Base-by-base conservation (phyloP, 1,284 basidiomycete genomes). In the Ustilago xerochloae region DNA sequence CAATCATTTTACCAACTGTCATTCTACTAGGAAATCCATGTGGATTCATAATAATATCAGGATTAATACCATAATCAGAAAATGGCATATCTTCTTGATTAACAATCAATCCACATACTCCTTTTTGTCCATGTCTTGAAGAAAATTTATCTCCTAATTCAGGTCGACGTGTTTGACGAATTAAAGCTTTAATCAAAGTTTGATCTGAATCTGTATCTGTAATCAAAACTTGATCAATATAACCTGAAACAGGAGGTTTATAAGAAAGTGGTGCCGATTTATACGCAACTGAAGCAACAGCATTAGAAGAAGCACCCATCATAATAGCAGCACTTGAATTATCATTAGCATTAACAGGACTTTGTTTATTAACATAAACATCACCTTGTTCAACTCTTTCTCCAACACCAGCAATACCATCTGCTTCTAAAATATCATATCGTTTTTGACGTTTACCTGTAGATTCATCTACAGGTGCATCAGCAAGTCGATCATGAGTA, bases 61-160 rank as follows among this genome's bases (percentile, higher is more conserved):
- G 94, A 82, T 90, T 91, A 77, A 98, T 96, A 29, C 97, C 97
- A 81, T 93, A 91, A 86, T 99, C 96, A 81, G 95, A 97, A 88
- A 99, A 99, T 4, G 97, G 97, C 94, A 99, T 92, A 85, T 99
- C 97, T 80, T 94, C 94, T 83, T 99, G 97, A 78, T 94, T 96
- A 53, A 98, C 96, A 82, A 99, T 99, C 82, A 99, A 86, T 18
- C 97, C 97, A 85, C 95, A 98, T 15, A 99, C 97, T 71, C 97
- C 97, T 86, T 99, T 99, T 86, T 99, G 97, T 41, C 97, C 97
- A 85, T 99, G 97, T 70, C 97, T 88, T 4, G 93, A 95, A 39
- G 95, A 97, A 84, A 99, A 99, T 86, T 99, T 99, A 87, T 99
- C 97, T 4, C 97, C 97, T 10, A 99, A 87, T 82, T 99, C 97